Evolutionary conservation across 768 basidiomycete genomes (phyloP).

Genomic region (Coprinellus aureogranulatus): DNA sequence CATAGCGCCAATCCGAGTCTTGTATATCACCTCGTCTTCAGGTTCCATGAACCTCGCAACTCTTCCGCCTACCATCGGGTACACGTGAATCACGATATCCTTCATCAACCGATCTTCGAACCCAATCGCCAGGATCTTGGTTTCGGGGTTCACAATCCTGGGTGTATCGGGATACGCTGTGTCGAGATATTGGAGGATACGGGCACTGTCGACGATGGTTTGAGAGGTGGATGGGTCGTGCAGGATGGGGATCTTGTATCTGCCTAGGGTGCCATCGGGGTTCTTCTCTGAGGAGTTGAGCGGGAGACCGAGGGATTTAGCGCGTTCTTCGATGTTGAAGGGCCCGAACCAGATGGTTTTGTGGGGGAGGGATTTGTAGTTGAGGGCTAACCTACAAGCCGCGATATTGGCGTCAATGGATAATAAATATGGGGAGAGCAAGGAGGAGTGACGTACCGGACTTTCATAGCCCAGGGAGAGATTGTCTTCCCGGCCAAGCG

Average conservation of each 20-base stretch:
- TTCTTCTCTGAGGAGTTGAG: conserved; percentile 12
- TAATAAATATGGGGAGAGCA: neutral
- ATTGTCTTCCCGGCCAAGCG: neutral
- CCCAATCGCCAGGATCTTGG: conserved; percentile 27
- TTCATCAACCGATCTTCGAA: conserved; percentile 14
- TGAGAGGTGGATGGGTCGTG: conserved; percentile 36
- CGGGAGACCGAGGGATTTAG: conserved; percentile 26
- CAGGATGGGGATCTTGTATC: conserved; percentile 43
- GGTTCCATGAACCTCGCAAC: neutral
- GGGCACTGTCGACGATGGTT: conserved; percentile 36
- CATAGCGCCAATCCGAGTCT: neutral
- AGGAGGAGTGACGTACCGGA: neutral
- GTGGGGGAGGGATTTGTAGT: conserved; percentile 15
- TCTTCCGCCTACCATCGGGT: neutral
- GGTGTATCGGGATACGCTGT: conserved; percentile 35
- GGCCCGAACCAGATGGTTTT: conserved; percentile 42
- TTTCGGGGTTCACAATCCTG: conserved; percentile 23
- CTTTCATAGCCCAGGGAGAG: conserved; percentile 3
- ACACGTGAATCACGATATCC: neutral
- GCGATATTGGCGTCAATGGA: neutral
- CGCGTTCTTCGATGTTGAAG: conserved; percentile 33
- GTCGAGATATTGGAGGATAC: conserved; percentile 47
- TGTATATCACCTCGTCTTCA: neutral
- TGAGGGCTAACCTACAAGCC: conserved; percentile 2
- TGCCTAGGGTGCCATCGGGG: conserved; percentile 20